Conservation (phyloP, 2,329 filamentous ascomycete genomes). For the Bipolaris victoriae region DNA sequence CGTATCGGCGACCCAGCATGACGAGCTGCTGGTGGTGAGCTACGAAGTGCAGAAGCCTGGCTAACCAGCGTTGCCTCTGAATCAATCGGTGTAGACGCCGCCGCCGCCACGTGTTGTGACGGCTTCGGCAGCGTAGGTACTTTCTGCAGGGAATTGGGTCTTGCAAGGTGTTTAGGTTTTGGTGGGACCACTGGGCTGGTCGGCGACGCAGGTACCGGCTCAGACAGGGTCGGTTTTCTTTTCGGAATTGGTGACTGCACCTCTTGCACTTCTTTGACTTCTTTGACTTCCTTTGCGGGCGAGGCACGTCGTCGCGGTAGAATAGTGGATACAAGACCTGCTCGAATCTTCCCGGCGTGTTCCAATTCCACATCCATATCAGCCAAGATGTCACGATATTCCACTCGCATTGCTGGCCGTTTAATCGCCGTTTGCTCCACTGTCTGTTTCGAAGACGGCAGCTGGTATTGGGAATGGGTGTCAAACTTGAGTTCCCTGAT, state of each 20-base stretch:
- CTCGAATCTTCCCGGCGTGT: slow-evolving; percentile 26
- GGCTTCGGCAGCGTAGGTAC: slow-evolving; percentile 18
- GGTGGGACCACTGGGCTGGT: slow-evolving; percentile 15
- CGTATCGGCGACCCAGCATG: slow-evolving; percentile 6
- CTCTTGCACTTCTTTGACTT: not conserved
- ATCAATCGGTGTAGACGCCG: slow-evolving; percentile 26
- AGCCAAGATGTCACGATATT: slow-evolving; percentile 36
- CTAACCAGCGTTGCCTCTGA: slow-evolving; percentile 39
- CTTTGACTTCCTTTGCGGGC: slow-evolving; percentile 16
- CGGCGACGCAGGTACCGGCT: slow-evolving; percentile 22
- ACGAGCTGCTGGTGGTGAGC: slow-evolving; percentile 8
- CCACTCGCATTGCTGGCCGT: slow-evolving; percentile 19
- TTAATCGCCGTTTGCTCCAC: slow-evolving; percentile 11
- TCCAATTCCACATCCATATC: slow-evolving; percentile 40
- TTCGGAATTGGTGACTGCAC: slow-evolving; percentile 28
- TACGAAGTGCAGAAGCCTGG: slow-evolving; percentile 25
- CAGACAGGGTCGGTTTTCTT: slow-evolving; percentile 25
- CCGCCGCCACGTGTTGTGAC: slow-evolving; percentile 9
- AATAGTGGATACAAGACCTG: slow-evolving; percentile 20
- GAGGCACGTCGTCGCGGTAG: slow-evolving; percentile 30
- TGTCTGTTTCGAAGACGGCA: slow-evolving; percentile 23
- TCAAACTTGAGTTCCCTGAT: slow-evolving; percentile 40
- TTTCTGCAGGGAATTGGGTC: slow-evolving; percentile 26
- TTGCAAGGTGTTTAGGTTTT: slow-evolving; percentile 23
- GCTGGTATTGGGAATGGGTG: slow-evolving; percentile 40